Percentiles rank a stretch among this genome's conserved stretches.
These are phyloP conservation scores for Eruca vesicaria DNA, from an alignment of 441 rosid species.

Conservation along the genomic window DNA sequence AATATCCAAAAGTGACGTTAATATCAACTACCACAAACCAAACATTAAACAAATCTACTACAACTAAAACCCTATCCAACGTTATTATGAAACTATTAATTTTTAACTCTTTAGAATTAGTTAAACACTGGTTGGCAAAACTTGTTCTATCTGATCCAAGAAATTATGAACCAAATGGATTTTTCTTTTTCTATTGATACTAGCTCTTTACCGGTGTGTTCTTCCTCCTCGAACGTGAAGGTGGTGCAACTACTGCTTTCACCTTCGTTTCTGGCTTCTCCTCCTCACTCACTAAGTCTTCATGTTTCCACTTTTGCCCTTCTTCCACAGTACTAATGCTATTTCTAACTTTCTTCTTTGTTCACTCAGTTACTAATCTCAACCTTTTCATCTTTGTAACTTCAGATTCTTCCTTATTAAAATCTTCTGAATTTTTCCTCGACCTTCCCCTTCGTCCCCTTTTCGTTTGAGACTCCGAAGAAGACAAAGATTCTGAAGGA, in stretches of 20 bases:
- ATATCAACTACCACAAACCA: neutral
- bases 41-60: slow-evolving; percentile 20
- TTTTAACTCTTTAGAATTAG: neutral
- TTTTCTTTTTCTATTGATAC: no score
- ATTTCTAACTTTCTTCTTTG: slow-evolving; percentile 31
- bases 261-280: slow-evolving; percentile 14
- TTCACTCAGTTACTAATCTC: slow-evolving; percentile 36
- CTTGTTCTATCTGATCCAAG: neutral
- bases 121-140: neutral
- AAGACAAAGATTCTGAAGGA: no score
- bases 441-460: slow-evolving; percentile 83
- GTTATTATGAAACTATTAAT: neutral
- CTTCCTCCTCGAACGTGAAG: no score
- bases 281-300: neutral
- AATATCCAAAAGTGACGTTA: no score
- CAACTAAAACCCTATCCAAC: slow-evolving; percentile 9
- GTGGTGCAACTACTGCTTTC: no score
- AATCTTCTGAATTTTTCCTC: slow-evolving; percentile 47
- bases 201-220: no score
- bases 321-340: slow-evolving; percentile 9
- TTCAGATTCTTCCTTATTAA: slow-evolving; percentile 34
- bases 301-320: slow-evolving; percentile 12
- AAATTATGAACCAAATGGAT: no score
- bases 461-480: slow-evolving; percentile 38
- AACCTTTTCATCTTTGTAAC: slow-evolving; percentile 31